phyloP scores from a whole-genome alignment of 2,329 filamentous ascomycete genomes.

The Chaetomiaceae sp. region DNA sequence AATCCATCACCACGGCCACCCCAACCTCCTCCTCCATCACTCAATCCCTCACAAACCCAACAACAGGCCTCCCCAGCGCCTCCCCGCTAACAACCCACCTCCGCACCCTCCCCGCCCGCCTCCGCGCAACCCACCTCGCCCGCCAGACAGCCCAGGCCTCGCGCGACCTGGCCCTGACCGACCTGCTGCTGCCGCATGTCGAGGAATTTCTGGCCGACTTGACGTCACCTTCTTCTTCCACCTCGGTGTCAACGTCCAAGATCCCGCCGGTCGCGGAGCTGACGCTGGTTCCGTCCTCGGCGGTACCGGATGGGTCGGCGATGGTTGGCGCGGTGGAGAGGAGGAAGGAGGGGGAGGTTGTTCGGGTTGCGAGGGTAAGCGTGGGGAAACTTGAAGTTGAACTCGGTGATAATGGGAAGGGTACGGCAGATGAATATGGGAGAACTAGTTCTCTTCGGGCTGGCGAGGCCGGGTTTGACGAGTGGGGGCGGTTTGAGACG shows the following conservation, averaged over 20 bases:
- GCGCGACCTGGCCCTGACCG: constrained; percentile 37
- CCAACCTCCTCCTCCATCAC: background rate
- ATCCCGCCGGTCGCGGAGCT: constrained; percentile 38
- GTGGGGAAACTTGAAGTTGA: background rate
- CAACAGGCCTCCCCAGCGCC: constrained; percentile 10
- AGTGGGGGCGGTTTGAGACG: constrained; percentile 41
- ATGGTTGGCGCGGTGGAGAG: constrained; percentile 34
- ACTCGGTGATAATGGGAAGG: constrained; percentile 7
- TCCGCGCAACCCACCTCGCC: constrained; percentile 15
- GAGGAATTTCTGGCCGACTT: constrained; percentile 40
- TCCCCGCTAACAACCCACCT: constrained; percentile 31
- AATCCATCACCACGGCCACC: constrained; percentile 17
- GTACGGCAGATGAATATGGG: constrained; percentile 18
- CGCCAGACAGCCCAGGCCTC: constrained; percentile 19
- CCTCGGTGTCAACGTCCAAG: too few relatives aligned
- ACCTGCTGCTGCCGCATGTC: constrained; percentile 39
- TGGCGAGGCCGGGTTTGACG: constrained; percentile 33
- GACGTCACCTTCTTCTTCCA: constrained; percentile 24
- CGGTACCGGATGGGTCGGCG: constrained; percentile 36
- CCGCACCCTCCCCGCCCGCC: constrained; percentile 21
- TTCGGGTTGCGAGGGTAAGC: constrained; percentile 32
- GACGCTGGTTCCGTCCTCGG: constrained; percentile 41
- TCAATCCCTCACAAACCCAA: background rate
- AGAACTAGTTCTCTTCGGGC: constrained; percentile 7
- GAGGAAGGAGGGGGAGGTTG: constrained; percentile 29